Conservation (phyloP, 2,329 filamentous ascomycete genomes). For the Hypoxylon sp. region DNA sequence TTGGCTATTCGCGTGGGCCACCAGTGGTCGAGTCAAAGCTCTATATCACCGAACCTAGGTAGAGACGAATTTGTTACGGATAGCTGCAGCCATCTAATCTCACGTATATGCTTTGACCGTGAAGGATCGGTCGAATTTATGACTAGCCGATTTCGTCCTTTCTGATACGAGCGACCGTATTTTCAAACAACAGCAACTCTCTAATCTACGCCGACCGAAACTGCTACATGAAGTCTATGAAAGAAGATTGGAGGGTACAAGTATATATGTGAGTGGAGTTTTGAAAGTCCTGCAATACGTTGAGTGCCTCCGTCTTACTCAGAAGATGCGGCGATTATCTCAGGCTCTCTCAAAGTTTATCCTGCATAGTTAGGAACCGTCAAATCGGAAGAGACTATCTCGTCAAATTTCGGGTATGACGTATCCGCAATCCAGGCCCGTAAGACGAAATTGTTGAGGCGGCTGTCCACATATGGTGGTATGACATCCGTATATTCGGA, state of each 20-base stretch:
- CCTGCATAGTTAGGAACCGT: slow-evolving; percentile 17
- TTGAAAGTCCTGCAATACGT: slow-evolving; percentile 13
- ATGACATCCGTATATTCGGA: slow-evolving; percentile 32
- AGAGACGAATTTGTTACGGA: slow-evolving; percentile 18
- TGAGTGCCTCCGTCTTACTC: slow-evolving; percentile 16
- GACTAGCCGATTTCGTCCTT: slow-evolving; percentile 1
- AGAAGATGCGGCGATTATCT: slow-evolving; percentile 16
- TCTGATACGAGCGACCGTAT: slow-evolving; percentile 4
- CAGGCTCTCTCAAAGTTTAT: slow-evolving; percentile 5
- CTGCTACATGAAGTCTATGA: neutral
- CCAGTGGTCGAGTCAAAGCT: slow-evolving; percentile 15
- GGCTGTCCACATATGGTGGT: slow-evolving; percentile 31
- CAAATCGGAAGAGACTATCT: slow-evolving; percentile 34
- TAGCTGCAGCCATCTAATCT: slow-evolving; percentile 25
- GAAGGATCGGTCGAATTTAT: slow-evolving; percentile 5
- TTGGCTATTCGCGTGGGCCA: neutral
- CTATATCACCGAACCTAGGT: neutral
- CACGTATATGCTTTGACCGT: slow-evolving; percentile 7
- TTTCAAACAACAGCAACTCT: neutral
- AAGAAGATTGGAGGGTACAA: slow-evolving; percentile 5
- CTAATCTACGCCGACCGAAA: slow-evolving; percentile 3
- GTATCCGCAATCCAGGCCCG: slow-evolving; percentile 20
- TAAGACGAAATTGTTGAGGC: slow-evolving; percentile 39
- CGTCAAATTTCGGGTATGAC: slow-evolving; percentile 33
- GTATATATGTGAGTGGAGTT: slow-evolving; percentile 21